Evolutionary conservation across 352 stramenopile genomes (phyloP), one percentile per base, ranked within the genome.

Genomic region (Lagenidium giganteum): DNA sequence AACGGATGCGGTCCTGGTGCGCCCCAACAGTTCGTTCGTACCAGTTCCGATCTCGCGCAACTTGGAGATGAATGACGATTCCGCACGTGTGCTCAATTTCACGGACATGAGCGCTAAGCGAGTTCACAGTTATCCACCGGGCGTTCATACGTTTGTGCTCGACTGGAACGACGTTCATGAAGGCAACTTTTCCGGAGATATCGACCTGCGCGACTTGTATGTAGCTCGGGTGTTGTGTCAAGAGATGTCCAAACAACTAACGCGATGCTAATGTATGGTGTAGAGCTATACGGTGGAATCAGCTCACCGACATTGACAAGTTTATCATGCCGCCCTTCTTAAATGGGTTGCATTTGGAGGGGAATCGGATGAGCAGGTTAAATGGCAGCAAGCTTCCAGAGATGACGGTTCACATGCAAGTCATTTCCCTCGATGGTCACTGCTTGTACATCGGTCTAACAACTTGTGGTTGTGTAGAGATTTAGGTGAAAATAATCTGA

Each of bases 1-100:
- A 4, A 50, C 18, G 28, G 42, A 42, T 8, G 59, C 59, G 30
- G 47, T 56, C 25, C 33, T 68, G 17, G 23, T 68, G 16, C 18
- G 34, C 17, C 37, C 54, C 7, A 34, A 68, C 30, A 65, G 59
- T 43, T 46, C 31, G 0, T 7, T 41, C 11, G 47, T 48, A 3
- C 14, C 35, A 8, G 9, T 45, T 8, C 16, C 31, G 13, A n/a
- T 22, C 22, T 16, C 24, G 9, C 21, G 24, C 9, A 7, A 6
- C 18, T 13, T 28, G 16, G 20, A 39, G 32, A 28, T 42, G 22
- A n/a, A 14, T 12, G 13, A 12, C 17, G 5, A 6, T n/a, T 35
- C 23, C 16, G 20, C 32, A n/a, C n/a, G n/a, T n/a, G n/a, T 45
- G 8, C 37, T 47, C 17, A 12, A 42, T 8, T 55, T 40, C 28